These are phyloP conservation scores for Clavispora santaluciae DNA, from an alignment of 805 yeast genomes.

Conservation along the genomic window DNA sequence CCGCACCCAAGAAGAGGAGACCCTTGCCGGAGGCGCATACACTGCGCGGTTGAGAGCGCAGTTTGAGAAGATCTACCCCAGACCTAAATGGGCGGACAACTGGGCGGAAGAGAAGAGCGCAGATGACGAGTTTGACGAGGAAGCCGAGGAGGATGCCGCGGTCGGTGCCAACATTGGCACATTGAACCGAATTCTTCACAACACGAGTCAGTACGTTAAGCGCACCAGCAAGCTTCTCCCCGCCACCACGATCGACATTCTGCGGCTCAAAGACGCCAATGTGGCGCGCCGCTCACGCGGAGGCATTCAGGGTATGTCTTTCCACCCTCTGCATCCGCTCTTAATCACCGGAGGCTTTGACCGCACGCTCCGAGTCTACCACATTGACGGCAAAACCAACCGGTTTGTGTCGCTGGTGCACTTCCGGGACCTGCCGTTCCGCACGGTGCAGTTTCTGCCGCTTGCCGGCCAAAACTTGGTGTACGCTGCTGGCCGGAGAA, in stretches of 20 bases:
- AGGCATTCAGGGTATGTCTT: constrained; percentile 79
- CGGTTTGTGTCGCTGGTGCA: constrained; percentile 78
- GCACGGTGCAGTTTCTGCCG: constrained; percentile 61
- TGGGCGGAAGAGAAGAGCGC: constrained; percentile 31
- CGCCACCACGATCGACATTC: constrained; percentile 64
- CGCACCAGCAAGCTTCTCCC: constrained; percentile 56
- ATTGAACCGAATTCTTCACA: constrained; percentile 27
- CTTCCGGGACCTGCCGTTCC: constrained; percentile 74
- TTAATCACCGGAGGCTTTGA: constrained; percentile 91
- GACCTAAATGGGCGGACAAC: constrained; percentile 72
- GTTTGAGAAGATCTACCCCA: constrained; percentile 67
- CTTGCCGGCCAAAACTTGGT: constrained; percentile 41
- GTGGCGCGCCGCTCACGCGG: constrained; percentile 61
- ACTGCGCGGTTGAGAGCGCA: constrained; percentile 65
- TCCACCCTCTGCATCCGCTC: constrained; percentile 82
- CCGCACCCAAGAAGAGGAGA: constrained; percentile 47
- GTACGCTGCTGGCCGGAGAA: constrained; percentile 86
- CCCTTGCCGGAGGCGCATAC: constrained; percentile 57
- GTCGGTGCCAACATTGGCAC: constrained; percentile 24
- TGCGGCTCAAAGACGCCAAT: constrained; percentile 87
- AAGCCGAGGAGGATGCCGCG: constrained; percentile 18
- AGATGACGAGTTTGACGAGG: constrained; percentile 18
- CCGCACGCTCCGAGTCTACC: constrained; percentile 77
- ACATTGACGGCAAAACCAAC: constrained; percentile 83
- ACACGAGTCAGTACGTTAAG: constrained; percentile 35